A percentile compares a stretch with the other conserved stretches of the same genome.
These are phyloP conservation scores for Microstroma glucosiphilum DNA, from an alignment of 1,284 basidiomycete genomes.

Conservation along the genomic window DNA sequence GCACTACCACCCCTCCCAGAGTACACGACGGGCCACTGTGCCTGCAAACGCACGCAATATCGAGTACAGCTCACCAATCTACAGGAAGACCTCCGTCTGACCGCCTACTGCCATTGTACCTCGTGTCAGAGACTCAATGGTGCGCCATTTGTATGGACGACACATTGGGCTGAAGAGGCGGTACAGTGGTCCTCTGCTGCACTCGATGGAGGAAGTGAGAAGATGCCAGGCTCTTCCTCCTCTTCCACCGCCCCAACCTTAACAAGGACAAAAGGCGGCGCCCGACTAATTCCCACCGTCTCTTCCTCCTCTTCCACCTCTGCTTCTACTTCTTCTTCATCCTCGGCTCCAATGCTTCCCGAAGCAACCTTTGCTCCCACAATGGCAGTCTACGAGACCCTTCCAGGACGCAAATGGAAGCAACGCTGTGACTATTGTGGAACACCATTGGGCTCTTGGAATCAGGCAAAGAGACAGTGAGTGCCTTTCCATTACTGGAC, in stretches of 20 bases:
- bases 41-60: neutral
- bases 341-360: neutral
- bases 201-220: constrained; percentile 1
- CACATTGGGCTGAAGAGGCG: constrained; percentile 21
- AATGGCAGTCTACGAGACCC: constrained; percentile 24
- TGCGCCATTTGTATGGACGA: constrained; percentile 38
- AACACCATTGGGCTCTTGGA: constrained; percentile 40
- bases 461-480: constrained; percentile 27
- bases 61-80: constrained; percentile 4
- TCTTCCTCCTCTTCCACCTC: neutral
- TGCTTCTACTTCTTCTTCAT: too few relatives aligned
- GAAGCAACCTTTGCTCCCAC: constrained; percentile 13
- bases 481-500: neutral
- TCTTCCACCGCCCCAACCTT: too few relatives aligned
- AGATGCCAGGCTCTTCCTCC: neutral
- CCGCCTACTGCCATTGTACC: constrained; percentile 39
- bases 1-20: neutral
- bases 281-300: neutral
- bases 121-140: constrained; percentile 41
- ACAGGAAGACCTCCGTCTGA: constrained; percentile 22
- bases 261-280: neutral
- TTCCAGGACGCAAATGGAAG: constrained; percentile 36
- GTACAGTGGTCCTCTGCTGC: neutral
- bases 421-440: constrained; percentile 37
- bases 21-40: constrained; percentile 1